Evolutionary conservation across 164 flowering plant species (phyloP).

Genomic region (Chimonanthus praecox): DNA sequence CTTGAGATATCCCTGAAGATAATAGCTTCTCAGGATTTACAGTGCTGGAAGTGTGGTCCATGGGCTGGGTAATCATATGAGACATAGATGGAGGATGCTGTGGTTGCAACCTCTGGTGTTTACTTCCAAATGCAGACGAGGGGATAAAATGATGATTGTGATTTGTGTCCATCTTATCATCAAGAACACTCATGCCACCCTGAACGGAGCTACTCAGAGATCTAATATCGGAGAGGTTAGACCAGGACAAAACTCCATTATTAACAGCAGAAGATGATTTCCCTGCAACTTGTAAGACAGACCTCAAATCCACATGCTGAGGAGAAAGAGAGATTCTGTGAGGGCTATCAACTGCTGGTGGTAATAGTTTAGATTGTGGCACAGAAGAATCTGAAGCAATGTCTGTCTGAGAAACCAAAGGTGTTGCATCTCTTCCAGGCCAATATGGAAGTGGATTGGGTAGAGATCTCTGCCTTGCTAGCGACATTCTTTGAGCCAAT

Average conservation of each 20-base stretch:
- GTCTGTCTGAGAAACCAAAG: conserved; percentile 44
- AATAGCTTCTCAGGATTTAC: conserved; percentile 51
- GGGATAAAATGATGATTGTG: conserved; percentile 50
- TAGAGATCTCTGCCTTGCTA: conserved; percentile 69
- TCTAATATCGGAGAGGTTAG: conserved; percentile 40
- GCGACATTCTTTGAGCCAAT: conserved; percentile 59
- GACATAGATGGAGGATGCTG: conserved; percentile 46
- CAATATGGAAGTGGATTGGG: conserved; percentile 52
- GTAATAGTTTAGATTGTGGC: conserved; percentile 36
- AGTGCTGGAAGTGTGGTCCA: conserved; percentile 43
- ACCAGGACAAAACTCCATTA: conserved; percentile 47
- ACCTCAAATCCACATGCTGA: conserved; percentile 53
- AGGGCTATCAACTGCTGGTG: conserved; percentile 37
- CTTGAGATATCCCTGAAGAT: conserved; percentile 57
- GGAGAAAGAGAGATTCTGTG: conserved; percentile 30
- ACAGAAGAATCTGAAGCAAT: conserved; percentile 29
- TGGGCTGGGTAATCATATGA: conserved; percentile 30
- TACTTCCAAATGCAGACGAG: conserved; percentile 51
- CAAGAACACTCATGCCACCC: conserved; percentile 42
- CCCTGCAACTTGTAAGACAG: conserved; percentile 59
- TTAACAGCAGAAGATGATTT: conserved; percentile 42
- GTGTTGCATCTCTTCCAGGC: conserved; percentile 63
- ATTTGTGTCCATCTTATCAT: conserved; percentile 47
- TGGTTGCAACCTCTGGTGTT: conserved; percentile 50
- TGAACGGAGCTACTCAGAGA: conserved; percentile 19